Base-by-base conservation (phyloP, 1,284 basidiomycete species). In the Moesziomyces sp. region DNA sequence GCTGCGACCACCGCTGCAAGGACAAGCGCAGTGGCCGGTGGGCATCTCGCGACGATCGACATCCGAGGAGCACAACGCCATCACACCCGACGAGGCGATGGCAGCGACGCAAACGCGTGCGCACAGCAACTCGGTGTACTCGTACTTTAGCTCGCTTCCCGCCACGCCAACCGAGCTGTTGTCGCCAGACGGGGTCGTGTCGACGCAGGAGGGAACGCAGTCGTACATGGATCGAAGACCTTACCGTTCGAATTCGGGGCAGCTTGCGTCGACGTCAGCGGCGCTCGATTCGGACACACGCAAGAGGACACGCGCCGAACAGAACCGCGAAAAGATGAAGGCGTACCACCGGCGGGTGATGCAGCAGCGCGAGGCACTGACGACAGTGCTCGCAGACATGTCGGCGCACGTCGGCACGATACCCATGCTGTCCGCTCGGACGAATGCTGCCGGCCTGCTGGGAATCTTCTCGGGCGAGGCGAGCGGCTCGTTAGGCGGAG, bases 301-400 rank as follows among this genome's bases (percentile, higher is more conserved):
- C 26, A 71, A 60, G 52, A 64, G 56, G 21, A 52, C 55, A 10
- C 63, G 69, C 3, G 69, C 63, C 10, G 69, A 72, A 46, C 69
- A 66, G 49, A 72, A 72, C n/a, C 62, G 69, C 26, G 63, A 66
- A 51, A 72, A 72, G 54, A 72, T 72, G 69, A 72, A 66, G 50
- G 69, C 69, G 7, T 72, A 72, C 40, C 69, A 72, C 45, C 35
- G 59, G 18, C 45, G 69, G 9, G 69, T 72, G 13, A 72, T 72
- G 69, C 69, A 72, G 49, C 69, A 72, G 38, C n/a, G 69, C 21
- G 69, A 72, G 18, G 58, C 63, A 16, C 62, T 72, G 16, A 48
- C 58, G 19, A 58, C 52, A n/a, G 48, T 66, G 14, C 63, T 72
- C 2, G 49, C 52, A 2, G 69, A 72, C 7, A 26, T 72, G 52